These are phyloP conservation scores for Geotrichum aggregatum DNA, from an alignment of 1,139 yeast species.

Conservation along the genomic window DNA sequence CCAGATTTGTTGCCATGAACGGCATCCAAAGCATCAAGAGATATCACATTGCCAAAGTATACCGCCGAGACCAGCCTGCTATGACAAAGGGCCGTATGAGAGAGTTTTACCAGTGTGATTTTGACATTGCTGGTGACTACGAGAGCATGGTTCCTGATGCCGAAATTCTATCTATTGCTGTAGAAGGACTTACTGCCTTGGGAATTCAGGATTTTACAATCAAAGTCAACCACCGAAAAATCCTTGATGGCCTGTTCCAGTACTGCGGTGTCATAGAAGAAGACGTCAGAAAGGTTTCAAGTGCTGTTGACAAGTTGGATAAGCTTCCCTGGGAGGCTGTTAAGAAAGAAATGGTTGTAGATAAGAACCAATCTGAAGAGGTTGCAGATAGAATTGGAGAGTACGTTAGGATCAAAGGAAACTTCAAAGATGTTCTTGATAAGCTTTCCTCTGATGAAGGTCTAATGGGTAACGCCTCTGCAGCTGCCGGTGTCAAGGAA, in stretches of 20 bases:
- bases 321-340: constrained; percentile 94
- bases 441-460: constrained; percentile 54
- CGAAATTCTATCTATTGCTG: constrained; percentile 72
- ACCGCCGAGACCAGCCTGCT: constrained; percentile 98
- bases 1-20: constrained; percentile 93
- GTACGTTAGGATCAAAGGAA: constrained; percentile 79
- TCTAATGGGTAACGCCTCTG: constrained; percentile 61
- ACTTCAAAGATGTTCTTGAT: constrained; percentile 62
- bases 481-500: constrained; percentile 76
- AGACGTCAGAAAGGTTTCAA: constrained; percentile 86
- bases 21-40: constrained; percentile 84
- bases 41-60: constrained; percentile 95
- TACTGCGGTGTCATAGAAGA: constrained; percentile 92
- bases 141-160: constrained; percentile 96
- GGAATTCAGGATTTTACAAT: constrained; percentile 87
- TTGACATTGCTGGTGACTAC: constrained; percentile 88
- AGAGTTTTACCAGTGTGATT: constrained; percentile 97
- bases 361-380: constrained; percentile 82
- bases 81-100: constrained; percentile 99
- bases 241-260: constrained; percentile 90
- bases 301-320: constrained; percentile 95
- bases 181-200: constrained; percentile 76
- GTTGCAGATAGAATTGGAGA: constrained; percentile 92
- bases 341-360: constrained; percentile 83
- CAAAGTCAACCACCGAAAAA: constrained; percentile 90